Conservation (phyloP, 2,329 filamentous ascomycete genomes). For the Ascosphaera aggregata region DNA sequence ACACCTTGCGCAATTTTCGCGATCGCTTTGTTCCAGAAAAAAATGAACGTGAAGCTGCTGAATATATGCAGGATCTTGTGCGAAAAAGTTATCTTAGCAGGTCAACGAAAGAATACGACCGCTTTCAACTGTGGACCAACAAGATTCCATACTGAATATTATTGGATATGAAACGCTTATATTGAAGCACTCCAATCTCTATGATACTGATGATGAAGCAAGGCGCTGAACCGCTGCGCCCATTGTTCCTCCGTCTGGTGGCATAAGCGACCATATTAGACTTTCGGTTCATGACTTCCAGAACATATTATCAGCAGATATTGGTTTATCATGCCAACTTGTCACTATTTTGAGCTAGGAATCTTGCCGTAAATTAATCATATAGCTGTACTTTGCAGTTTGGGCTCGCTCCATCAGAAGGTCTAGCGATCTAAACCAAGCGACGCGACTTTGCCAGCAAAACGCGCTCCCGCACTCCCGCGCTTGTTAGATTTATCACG, state of each 20-base stretch:
- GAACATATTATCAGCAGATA: too few relatives aligned
- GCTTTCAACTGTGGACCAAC: slow-evolving; percentile 93
- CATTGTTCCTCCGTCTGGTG: too few relatives aligned
- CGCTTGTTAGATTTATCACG: slow-evolving; percentile 56
- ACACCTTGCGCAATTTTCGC: slow-evolving; percentile 77
- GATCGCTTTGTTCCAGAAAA: slow-evolving; percentile 85
- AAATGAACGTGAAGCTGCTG: slow-evolving; percentile 76
- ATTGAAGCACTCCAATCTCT: too few relatives aligned
- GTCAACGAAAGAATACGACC: slow-evolving; percentile 86
- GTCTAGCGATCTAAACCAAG: slow-evolving; percentile 19
- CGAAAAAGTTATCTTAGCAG: slow-evolving; percentile 79
- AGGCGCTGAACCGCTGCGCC: too few relatives aligned
- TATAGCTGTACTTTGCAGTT: background rate
- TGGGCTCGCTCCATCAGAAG: background rate
- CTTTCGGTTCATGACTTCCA: too few relatives aligned
- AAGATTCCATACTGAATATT: slow-evolving; percentile 64
- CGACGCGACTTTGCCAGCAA: slow-evolving; percentile 27
- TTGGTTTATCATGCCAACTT: too few relatives aligned
- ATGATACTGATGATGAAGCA: too few relatives aligned
- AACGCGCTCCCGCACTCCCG: slow-evolving; percentile 50
- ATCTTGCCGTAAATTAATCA: background rate
- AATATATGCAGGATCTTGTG: slow-evolving; percentile 77
- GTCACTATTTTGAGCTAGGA: background rate
- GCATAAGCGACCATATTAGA: too few relatives aligned
- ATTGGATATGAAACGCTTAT: too few relatives aligned